Evolutionary conservation across 164 flowering plant species (phyloP).

Genomic region (Annona cherimola): DNA sequence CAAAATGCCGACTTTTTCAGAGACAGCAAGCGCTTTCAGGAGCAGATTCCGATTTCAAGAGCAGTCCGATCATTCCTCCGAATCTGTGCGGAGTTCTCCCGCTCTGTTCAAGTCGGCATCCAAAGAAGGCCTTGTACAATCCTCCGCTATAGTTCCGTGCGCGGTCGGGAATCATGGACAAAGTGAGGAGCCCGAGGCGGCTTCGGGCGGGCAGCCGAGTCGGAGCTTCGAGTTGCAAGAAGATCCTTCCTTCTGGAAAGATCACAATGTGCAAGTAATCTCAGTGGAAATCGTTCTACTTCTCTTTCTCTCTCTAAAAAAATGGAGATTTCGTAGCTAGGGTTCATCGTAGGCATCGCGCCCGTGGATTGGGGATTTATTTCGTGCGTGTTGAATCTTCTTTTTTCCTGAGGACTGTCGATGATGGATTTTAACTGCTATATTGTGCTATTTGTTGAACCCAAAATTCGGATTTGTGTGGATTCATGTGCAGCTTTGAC

Average conservation of each 20-base stretch:
- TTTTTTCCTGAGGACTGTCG: not conserved
- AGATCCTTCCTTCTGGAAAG: conserved; percentile 87
- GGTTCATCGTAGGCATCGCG: not conserved
- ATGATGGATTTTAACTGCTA: not conserved
- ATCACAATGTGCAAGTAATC: conserved; percentile 83
- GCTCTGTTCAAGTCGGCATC: conserved; percentile 39
- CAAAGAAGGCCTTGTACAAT: conserved; percentile 21
- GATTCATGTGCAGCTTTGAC: too few relatives aligned
- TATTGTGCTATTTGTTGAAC: not conserved
- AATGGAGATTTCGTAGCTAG: not conserved
- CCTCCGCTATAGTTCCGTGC: not conserved
- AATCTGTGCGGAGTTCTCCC: conserved; percentile 38
- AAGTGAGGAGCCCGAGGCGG: conserved; percentile 18
- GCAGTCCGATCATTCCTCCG: conserved; percentile 23
- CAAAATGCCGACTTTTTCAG: conserved; percentile 63
- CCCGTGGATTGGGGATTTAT: too few relatives aligned
- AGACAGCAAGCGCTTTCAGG: conserved; percentile 58
- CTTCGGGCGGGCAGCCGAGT: conserved; percentile 9
- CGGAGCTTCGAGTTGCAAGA: conserved; percentile 73
- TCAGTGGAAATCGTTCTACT: not conserved
- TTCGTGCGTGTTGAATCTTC: too few relatives aligned
- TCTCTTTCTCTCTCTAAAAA: too few relatives aligned
- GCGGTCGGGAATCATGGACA: conserved; percentile 25
- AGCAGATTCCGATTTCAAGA: conserved; percentile 59
- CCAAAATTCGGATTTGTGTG: too few relatives aligned